These are phyloP conservation scores for Papilionanthe hybrid DNA, from an alignment of 116 monocot genomes.

Conservation along the genomic window DNA sequence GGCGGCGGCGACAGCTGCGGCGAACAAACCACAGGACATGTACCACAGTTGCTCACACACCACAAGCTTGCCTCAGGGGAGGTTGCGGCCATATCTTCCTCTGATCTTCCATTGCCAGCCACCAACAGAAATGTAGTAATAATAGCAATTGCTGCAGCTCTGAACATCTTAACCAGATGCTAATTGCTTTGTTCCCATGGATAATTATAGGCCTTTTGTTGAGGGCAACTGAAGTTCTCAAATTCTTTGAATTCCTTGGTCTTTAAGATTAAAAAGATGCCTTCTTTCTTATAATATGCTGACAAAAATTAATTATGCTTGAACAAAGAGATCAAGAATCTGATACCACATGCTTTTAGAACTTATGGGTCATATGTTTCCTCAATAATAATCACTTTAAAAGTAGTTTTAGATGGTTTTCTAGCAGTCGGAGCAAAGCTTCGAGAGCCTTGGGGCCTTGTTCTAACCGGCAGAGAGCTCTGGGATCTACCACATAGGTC, in stretches of 20 bases:
- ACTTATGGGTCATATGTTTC: too few relatives aligned
- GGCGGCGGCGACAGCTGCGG: background rate
- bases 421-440: too few relatives aligned
- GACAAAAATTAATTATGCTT: background rate
- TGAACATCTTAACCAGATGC: background rate
- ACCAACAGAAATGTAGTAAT: background rate
- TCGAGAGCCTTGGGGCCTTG: too few relatives aligned
- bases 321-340: background rate
- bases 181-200: background rate
- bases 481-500: too few relatives aligned
- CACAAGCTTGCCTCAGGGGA: background rate
- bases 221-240: background rate
- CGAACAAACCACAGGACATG: constrained; percentile 2
- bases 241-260: background rate
- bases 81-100: background rate
- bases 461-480: too few relatives aligned
- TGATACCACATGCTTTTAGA: too few relatives aligned
- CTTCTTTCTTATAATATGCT: background rate
- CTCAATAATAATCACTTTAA: too few relatives aligned
- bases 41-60: constrained; percentile 5
- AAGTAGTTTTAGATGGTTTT: too few relatives aligned
- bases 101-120: background rate
- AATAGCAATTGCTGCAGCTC: background rate
- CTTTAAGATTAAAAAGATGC: constrained; percentile 7
- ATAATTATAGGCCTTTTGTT: background rate